These are phyloP conservation scores for Lanmaoa rubissima DNA, from an alignment of 768 basidiomycete species.

Conservation along the genomic window DNA sequence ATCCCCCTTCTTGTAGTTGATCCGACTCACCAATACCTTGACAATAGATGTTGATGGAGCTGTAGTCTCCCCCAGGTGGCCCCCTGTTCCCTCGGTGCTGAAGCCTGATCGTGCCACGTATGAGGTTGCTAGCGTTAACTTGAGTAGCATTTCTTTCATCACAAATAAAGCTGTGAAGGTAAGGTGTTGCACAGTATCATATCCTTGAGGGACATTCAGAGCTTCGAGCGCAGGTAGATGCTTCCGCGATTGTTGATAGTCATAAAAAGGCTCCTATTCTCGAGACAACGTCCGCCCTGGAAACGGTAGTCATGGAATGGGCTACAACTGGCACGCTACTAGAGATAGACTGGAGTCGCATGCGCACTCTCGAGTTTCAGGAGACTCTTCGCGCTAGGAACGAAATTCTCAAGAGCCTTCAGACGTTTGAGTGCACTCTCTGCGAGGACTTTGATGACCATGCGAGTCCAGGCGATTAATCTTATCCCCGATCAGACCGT, in stretches of 20 bases:
- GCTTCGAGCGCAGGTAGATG: conserved; percentile 57
- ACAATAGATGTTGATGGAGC: conserved; percentile 54
- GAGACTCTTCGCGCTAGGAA: conserved; percentile 68
- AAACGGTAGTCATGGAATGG: conserved; percentile 58
- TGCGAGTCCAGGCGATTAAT: conserved; percentile 45
- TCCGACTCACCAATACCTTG: not conserved
- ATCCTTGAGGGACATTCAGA: not conserved
- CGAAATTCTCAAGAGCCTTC: conserved; percentile 43
- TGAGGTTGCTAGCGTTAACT: conserved; percentile 60
- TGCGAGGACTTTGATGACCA: conserved; percentile 74
- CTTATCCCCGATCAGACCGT: conserved; percentile 1
- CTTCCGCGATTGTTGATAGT: conserved; percentile 62
- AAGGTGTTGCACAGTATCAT: conserved; percentile 47
- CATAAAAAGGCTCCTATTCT: conserved; percentile 63
- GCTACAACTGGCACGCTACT: conserved; percentile 42
- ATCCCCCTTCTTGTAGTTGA: not conserved
- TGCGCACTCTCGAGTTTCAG: conserved; percentile 89
- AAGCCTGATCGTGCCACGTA: conserved; percentile 56
- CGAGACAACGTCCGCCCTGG: conserved; percentile 51
- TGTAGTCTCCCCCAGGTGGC: conserved; percentile 76
- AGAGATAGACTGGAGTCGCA: conserved; percentile 84
- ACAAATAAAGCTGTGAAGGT: conserved; percentile 75
- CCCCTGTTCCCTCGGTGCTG: conserved; percentile 50
- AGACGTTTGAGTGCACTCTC: conserved; percentile 45
- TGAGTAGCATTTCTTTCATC: conserved; percentile 75